Evolutionary conservation across 805 yeast species (phyloP).

Genomic region (Candida ulmi): DNA sequence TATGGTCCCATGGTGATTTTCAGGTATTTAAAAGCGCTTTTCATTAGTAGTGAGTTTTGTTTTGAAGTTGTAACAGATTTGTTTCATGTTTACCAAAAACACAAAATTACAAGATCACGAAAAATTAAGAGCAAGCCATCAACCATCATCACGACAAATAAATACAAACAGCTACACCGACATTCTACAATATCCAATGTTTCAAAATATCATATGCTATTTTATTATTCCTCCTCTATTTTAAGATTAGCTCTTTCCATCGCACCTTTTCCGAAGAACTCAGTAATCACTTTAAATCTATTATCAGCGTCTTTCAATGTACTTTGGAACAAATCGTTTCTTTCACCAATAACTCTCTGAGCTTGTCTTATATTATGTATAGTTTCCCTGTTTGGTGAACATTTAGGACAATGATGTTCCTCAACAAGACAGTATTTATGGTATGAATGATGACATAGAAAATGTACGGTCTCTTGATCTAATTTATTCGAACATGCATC

Average conservation of each 20-base stretch:
- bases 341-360: constrained; percentile 56
- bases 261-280: constrained; percentile 85
- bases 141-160: no score
- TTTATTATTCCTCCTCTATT: neutral
- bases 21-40: neutral
- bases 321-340: constrained; percentile 56
- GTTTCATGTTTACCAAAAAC: constrained; percentile 2
- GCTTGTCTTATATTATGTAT: constrained; percentile 50
- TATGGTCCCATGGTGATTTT: no score
- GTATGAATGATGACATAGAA: constrained; percentile 80
- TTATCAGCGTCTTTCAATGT: constrained; percentile 48
- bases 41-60: neutral
- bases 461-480: constrained; percentile 77
- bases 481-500: constrained; percentile 33
- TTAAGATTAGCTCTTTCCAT: constrained; percentile 40
- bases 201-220: no score
- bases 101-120: no score
- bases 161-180: no score
- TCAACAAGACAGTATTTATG: constrained; percentile 75
- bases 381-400: constrained; percentile 67
- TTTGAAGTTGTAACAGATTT: neutral
- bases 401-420: constrained; percentile 63
- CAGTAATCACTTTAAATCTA: constrained; percentile 69
- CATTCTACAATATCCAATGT: no score
- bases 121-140: no score